These are phyloP conservation scores for Penicillium flavigenum DNA, from an alignment of 495 filamentous ascomycete species.

Conservation along the genomic window DNA sequence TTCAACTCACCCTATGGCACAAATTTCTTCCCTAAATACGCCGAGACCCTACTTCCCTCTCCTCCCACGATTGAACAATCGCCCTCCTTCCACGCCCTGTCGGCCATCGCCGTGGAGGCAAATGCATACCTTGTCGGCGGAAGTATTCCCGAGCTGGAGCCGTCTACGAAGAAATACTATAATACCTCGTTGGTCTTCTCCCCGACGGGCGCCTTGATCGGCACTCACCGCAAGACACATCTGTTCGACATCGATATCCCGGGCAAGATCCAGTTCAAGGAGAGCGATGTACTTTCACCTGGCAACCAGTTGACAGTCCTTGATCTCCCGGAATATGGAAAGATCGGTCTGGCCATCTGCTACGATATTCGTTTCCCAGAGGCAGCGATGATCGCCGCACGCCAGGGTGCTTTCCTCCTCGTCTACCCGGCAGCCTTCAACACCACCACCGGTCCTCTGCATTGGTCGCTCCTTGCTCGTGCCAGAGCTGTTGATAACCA, in stretches of 20 bases:
- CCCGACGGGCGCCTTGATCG: constrained; percentile 73
- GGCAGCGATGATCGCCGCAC: constrained; percentile 84
- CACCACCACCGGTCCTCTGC: constrained; percentile 83
- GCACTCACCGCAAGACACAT: constrained; percentile 88
- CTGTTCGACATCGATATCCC: constrained; percentile 99
- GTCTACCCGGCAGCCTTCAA: constrained; percentile 97
- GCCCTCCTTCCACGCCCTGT: constrained; percentile 82
- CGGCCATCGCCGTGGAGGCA: constrained; percentile 71
- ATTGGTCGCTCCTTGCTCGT: constrained; percentile 82
- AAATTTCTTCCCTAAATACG: constrained; percentile 86
- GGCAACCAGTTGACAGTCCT: constrained; percentile 80
- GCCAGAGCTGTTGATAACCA: constrained; percentile 94
- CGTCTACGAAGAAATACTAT: constrained; percentile 70
- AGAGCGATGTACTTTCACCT: constrained; percentile 82
- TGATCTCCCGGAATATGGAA: constrained; percentile 81
- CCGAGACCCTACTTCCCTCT: constrained; percentile 79
- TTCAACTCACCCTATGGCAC: constrained; percentile 98
- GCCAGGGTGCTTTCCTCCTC: constrained; percentile 76
- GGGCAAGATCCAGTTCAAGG: constrained; percentile 85
- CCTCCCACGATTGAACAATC: constrained; percentile 68
- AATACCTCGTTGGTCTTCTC: constrained; percentile 87
- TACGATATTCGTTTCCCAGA: constrained; percentile 98
- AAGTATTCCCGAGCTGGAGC: constrained; percentile 81
- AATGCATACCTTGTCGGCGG: constrained; percentile 82
- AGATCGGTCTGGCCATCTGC: constrained; percentile 85